Evolutionary conservation across 176 grass and related monocot genomes (phyloP).

Genomic region (Oryza nivara): DNA sequence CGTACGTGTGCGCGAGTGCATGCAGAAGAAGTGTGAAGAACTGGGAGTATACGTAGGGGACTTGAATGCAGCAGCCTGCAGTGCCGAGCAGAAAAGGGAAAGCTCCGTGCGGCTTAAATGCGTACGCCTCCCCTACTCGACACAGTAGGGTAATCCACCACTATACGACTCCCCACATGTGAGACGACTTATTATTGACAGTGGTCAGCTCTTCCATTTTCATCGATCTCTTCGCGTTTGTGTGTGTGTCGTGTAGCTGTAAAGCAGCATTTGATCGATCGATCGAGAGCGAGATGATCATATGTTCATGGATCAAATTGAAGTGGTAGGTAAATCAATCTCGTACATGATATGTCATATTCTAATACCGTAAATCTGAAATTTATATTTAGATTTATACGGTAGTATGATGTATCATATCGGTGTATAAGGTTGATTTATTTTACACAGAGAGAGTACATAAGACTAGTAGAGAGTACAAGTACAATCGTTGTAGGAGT

Average conservation of each 20-base stretch:
- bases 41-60: neutral
- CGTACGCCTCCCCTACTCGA: neutral
- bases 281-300: neutral
- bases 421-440: no score
- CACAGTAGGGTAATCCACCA: neutral
- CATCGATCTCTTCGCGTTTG: neutral
- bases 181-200: neutral
- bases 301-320: neutral
- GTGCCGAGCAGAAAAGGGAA: conserved; percentile 4
- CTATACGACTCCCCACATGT: neutral
- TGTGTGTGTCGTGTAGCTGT: neutral
- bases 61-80: neutral
- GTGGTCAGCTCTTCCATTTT: neutral
- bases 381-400: no score
- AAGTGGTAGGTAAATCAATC: neutral
- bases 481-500: no score
- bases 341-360: no score
- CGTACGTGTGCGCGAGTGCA: neutral
- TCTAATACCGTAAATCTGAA: no score
- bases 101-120: conserved; percentile 26
- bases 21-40: neutral
- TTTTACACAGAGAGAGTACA: no score
- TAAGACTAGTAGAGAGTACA: no score
- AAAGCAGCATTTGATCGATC: neutral
- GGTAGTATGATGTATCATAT: no score